These are phyloP conservation scores for Allantophomopsis lycopodina DNA, from an alignment of 2,329 filamentous ascomycete species.

Conservation along the genomic window DNA sequence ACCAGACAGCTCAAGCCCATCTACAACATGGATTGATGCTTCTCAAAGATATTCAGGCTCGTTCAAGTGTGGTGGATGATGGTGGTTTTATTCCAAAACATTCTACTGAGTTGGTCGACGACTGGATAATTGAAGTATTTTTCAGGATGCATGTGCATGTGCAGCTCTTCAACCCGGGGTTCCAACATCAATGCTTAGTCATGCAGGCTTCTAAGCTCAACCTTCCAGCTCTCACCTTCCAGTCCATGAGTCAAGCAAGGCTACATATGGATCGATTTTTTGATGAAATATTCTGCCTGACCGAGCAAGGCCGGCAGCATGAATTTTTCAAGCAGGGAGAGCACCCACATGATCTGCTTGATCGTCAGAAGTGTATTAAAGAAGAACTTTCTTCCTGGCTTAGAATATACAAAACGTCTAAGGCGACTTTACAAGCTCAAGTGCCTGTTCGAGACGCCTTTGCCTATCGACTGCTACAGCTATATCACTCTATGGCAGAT, in stretches of 20 bases:
- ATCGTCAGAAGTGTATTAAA: slow-evolving; percentile 2
- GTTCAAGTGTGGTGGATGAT: no score
- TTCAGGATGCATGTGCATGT: slow-evolving; percentile 16
- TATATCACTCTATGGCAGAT: slow-evolving; percentile 26
- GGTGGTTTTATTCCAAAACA: slow-evolving; percentile 2
- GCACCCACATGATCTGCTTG: background rate
- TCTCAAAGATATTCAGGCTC: slow-evolving; percentile 11
- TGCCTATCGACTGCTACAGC: slow-evolving; percentile 18
- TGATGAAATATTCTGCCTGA: slow-evolving; percentile 7
- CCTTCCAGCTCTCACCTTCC: slow-evolving; percentile 8
- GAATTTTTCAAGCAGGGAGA: background rate
- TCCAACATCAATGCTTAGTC: slow-evolving; percentile 4
- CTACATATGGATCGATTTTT: slow-evolving; percentile 7
- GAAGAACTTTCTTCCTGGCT: slow-evolving; percentile 4
- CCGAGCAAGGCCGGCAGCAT: slow-evolving; percentile 4
- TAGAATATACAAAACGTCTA: slow-evolving; percentile 2
- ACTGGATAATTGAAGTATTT: slow-evolving; percentile 29
- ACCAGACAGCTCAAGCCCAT: slow-evolving; percentile 22
- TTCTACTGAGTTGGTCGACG: slow-evolving; percentile 20
- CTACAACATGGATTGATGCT: slow-evolving; percentile 28
- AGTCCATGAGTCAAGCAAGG: slow-evolving; percentile 10
- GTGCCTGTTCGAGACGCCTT: slow-evolving; percentile 5
- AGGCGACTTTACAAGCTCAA: background rate
- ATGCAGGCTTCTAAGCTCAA: slow-evolving; percentile 3
- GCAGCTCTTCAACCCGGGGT: slow-evolving; percentile 14